Evolutionary conservation across 208 protist species (phyloP).

Genomic region (Trypanosoma scelopori): DNA sequence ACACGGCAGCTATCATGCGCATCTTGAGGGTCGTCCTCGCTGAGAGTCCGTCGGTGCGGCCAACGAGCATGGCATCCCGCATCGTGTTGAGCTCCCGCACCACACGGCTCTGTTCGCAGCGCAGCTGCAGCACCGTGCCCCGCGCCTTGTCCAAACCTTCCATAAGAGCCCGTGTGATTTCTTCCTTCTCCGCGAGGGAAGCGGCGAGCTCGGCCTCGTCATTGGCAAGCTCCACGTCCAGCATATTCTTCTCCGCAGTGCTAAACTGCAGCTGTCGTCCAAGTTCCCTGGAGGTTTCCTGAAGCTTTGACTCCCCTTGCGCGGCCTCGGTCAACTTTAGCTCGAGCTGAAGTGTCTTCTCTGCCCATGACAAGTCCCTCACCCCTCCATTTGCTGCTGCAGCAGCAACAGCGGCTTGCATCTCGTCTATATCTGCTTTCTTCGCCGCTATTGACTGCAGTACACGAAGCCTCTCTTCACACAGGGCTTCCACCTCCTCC

Average conservation of each 20-base stretch:
- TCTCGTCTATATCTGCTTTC: slow-evolving; percentile 4
- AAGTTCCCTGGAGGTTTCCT: neutral
- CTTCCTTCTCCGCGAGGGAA: slow-evolving; percentile 12
- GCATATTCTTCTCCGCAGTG: slow-evolving; percentile 11
- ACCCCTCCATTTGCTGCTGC: neutral
- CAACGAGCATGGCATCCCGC: neutral
- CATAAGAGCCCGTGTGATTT: slow-evolving; percentile 1
- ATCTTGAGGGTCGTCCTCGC: neutral
- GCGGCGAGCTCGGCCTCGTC: slow-evolving; percentile 11
- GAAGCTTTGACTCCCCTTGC: slow-evolving; percentile 1
- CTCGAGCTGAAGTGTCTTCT: slow-evolving; percentile 4
- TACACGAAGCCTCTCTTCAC: neutral
- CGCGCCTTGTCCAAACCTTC: slow-evolving; percentile 1
- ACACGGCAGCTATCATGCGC: neutral
- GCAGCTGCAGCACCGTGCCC: slow-evolving; percentile 8
- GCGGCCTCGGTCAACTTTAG: slow-evolving; percentile 8
- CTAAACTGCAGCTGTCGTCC: neutral
- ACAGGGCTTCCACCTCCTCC: neutral
- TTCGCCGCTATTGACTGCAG: neutral
- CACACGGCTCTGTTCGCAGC: slow-evolving; percentile 4
- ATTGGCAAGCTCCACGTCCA: slow-evolving; percentile 3
- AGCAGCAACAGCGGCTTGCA: neutral
- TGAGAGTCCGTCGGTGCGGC: neutral
- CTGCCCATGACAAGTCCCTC: neutral
- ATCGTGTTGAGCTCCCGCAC: slow-evolving; percentile 19